phyloP scores from a whole-genome alignment of 345 rosid species.

The Eucalyptus rudis region DNA sequence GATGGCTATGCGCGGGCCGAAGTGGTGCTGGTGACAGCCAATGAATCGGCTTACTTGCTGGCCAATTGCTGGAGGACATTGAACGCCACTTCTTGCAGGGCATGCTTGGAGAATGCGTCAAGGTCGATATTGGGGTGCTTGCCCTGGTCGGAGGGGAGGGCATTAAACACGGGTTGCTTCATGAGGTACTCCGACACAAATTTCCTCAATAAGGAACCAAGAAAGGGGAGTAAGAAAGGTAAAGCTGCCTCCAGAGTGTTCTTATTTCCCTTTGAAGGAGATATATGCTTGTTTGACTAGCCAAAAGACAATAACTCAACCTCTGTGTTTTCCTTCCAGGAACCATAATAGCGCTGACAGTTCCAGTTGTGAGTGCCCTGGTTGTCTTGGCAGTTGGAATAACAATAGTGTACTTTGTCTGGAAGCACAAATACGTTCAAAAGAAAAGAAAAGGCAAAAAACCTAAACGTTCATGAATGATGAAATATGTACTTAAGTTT shows the following conservation, averaged over 20 bases:
- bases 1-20: constrained; percentile 35
- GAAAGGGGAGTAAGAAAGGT: constrained; percentile 58
- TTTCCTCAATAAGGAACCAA: constrained; percentile 50
- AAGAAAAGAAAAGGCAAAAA: constrained; percentile 59
- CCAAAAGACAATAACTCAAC: not conserved
- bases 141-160: constrained; percentile 87
- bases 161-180: constrained; percentile 78
- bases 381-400: constrained; percentile 44
- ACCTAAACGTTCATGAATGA: not conserved
- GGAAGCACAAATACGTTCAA: constrained; percentile 49
- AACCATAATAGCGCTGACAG: constrained; percentile 41
- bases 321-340: constrained; percentile 20
- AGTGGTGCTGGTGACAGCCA: constrained; percentile 16
- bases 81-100: constrained; percentile 46
- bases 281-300: not conserved
- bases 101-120: constrained; percentile 70
- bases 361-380: constrained; percentile 55
- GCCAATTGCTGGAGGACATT: constrained; percentile 79
- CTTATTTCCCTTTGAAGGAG: not conserved
- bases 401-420: constrained; percentile 40
- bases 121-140: constrained; percentile 43
- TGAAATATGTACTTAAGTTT: not conserved
- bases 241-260: not conserved
- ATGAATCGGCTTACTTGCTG: constrained; percentile 51
- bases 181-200: constrained; percentile 67